Evolutionary conservation across 257 asterid species (phyloP).

Genomic region (Fraxinus excelsior): DNA sequence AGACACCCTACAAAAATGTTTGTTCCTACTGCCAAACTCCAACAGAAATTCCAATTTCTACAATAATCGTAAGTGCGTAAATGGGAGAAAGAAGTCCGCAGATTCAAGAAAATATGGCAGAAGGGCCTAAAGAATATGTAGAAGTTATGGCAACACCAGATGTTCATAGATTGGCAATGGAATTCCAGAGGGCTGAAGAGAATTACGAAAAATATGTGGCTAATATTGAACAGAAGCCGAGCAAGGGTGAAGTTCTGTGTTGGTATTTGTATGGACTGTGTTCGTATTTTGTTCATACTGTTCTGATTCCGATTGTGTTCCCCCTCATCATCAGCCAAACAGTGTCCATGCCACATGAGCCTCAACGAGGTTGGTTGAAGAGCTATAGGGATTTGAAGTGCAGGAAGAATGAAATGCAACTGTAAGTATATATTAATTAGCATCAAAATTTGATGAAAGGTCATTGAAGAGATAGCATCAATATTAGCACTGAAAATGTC

Average conservation of each 20-base stretch:
- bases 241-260: constrained; percentile 54
- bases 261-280: constrained; percentile 83
- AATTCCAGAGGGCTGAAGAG: constrained; percentile 47
- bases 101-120: constrained; percentile 24
- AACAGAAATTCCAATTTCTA: background rate
- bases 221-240: constrained; percentile 53
- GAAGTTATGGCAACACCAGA: constrained; percentile 40
- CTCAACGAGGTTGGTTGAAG: constrained; percentile 63
- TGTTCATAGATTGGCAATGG: constrained; percentile 41
- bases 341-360: constrained; percentile 47
- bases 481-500: too few relatives aligned
- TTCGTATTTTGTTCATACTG: constrained; percentile 75
- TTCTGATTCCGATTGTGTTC: constrained; percentile 72
- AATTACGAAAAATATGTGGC: constrained; percentile 43
- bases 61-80: constrained; percentile 6
- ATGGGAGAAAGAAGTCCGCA: constrained; percentile 48
- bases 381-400: constrained; percentile 60
- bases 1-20: constrained; percentile 26
- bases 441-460: background rate
- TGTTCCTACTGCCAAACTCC: background rate
- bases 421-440: constrained; percentile 48
- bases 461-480: background rate
- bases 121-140: constrained; percentile 31
- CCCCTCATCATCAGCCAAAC: constrained; percentile 85
- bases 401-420: constrained; percentile 49